Base-by-base conservation (phyloP, 805 yeast genomes). In the Metschnikowia sp. region DNA sequence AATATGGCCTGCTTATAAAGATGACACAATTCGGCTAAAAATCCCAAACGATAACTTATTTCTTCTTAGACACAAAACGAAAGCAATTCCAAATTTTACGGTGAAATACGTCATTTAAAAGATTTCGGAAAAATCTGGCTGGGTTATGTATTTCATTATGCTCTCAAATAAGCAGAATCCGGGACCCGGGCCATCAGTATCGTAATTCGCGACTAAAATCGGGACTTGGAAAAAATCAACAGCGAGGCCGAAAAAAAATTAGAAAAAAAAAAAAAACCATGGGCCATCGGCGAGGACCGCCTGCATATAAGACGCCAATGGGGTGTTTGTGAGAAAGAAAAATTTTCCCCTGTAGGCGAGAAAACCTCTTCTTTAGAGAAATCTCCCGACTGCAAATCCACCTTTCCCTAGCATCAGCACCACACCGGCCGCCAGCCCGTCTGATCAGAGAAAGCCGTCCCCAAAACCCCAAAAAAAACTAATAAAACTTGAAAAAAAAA, bases 301-400 rank as follows among this genome's bases (percentile, higher is more conserved):
- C 43, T 45, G 48, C 47, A 42, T 36, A 39, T 37, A 41, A 19
- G 8, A 12, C 36, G 32, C 43, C 40, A 31, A 41, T 38, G 45
- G 32, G 45, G 49, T 32, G 43, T 49, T 47, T 45, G 52, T 49
- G 52, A 44, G 45, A 50, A 47, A 31, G 40, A 43, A 49, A 53
- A 53, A 47, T 36, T 48, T 54, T 53, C 44, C 50, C 53, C 49
- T 42, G 41, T 19, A 33, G 28, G 15, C 13, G 28, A 6, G 32
- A 22, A 22, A 19, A 19, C 28, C 22, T 39, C 42, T 40, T 50
- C 45, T 42, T 41, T 36, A 55, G 57, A 55, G 55, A 53, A 50
- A 51, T 55, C 58, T 53, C 58, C 58, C 39, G 48, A 45, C 48
- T 22, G 48, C 48, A 45, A 40, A 45, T 45, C 48, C 48, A 45